A percentile compares a stretch with the other conserved stretches of the same genome.
Evolutionary conservation across 2,329 filamentous ascomycete genomes (phyloP).

Genomic region (Pseudogymnoascus sp.): DNA sequence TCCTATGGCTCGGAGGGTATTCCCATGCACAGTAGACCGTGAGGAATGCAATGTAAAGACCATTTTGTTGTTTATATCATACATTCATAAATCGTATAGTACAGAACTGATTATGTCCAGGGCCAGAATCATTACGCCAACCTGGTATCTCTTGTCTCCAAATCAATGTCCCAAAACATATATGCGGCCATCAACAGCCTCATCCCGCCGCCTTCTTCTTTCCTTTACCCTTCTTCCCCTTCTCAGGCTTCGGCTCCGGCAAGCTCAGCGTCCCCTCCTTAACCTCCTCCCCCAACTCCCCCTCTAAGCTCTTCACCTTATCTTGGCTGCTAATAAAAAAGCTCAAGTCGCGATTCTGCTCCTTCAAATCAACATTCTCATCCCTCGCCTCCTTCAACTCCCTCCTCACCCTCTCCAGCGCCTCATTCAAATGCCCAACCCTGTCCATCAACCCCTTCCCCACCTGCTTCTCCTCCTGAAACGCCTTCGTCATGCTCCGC

Average conservation of each 20-base stretch:
- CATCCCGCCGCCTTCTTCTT: conserved; percentile 16
- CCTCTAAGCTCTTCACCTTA: conserved; percentile 63
- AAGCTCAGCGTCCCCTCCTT: conserved; percentile 64
- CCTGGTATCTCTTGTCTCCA: not conserved
- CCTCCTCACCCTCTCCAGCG: conserved; percentile 48
- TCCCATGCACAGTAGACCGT: no score
- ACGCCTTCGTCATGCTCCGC: conserved; percentile 62
- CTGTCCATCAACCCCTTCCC: conserved; percentile 71
- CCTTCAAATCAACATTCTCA: conserved; percentile 66
- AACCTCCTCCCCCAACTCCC: conserved; percentile 59
- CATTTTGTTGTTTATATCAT: not conserved
- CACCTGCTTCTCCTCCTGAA: conserved; percentile 81
- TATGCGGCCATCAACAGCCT: not conserved
- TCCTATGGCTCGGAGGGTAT: no score
- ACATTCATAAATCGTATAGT: not conserved
- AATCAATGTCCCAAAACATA: not conserved
- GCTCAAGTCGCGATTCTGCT: conserved; percentile 77
- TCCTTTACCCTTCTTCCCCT: conserved; percentile 15
- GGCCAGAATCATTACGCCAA: not conserved
- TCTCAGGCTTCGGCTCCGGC: conserved; percentile 36
- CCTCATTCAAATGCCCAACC: conserved; percentile 65
- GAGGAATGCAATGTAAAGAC: no score
- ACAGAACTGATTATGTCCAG: not conserved
- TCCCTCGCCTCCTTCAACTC: conserved; percentile 48
- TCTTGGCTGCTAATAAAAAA: conserved; percentile 83